Base-by-base conservation (phyloP, 176 grass and related monocot genomes). In the Areca catechu region DNA sequence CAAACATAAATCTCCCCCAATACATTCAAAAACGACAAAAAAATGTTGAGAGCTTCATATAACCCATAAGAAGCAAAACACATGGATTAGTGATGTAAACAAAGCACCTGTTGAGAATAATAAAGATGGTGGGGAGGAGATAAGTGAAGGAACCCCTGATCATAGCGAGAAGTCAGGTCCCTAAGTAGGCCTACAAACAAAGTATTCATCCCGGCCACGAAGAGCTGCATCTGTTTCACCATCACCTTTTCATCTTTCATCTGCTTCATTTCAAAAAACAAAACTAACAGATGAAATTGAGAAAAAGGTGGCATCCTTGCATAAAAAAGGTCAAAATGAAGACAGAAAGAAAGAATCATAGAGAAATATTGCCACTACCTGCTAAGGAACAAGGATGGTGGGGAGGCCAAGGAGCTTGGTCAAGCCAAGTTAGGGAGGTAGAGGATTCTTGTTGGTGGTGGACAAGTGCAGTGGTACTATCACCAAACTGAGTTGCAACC, bases 181-280 rank as follows among this genome's bases (percentile, higher is more conserved):
- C 86, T 24, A 97, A 72, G 71, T 88, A 74, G 0, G 87, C 92
- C 79, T 97, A 83, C 54, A 86, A 25, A 68, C 29, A 97, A 62
- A 59, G 92, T 91, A 74, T 97, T 97, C 73, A 91, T 97, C 47
- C 79, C 83, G 7, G 86, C 68, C 0, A 91, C 71, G 79, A 97
- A 91, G 17, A 97, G 78, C 65, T 85, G 73, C 65, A 86, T 77
- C 68, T 97, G 80, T 63, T 88, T 90, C 75, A 97, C 86, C 57
- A 74, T 74, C 27, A 80, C 92, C 77, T 97, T 97, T 74, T 97
- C 92, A 60, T 65, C 74, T 86, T 96, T 77, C 83, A 34, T 12
- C 10, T 10, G 3, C 14, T 43, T 14, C 9, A 43, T 43, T 43
- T 43, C 34, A 43, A 43, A 43, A 43, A 43, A 12, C 3, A 43